phyloP scores from a whole-genome alignment of 2,329 filamentous ascomycete species.

The Talaromyces atroroseus region DNA sequence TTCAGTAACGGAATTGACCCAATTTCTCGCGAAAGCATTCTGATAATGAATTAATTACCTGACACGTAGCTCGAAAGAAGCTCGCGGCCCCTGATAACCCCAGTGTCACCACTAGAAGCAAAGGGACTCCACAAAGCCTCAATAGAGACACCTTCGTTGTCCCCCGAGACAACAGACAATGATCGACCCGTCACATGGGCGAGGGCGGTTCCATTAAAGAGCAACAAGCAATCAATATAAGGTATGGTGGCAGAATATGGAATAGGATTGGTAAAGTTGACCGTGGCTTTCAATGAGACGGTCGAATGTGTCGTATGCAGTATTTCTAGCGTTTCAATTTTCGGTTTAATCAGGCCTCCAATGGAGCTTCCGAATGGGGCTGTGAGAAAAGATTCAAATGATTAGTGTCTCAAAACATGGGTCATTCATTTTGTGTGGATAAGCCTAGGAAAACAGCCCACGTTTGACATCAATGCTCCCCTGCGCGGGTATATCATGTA shows the following conservation, averaged over 20 bases:
- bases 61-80: constrained; percentile 83
- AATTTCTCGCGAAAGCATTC: neutral
- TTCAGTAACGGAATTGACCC: neutral
- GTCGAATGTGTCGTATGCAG: constrained; percentile 66
- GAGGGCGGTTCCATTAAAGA: constrained; percentile 67
- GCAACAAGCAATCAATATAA: constrained; percentile 68
- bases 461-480: constrained; percentile 87
- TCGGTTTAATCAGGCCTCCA: constrained; percentile 51
- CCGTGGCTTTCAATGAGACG: constrained; percentile 62
- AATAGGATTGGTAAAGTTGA: constrained; percentile 89
- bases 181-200: constrained; percentile 67
- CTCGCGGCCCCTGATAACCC: constrained; percentile 59
- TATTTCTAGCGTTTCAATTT: constrained; percentile 66
- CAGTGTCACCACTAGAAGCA: constrained; percentile 56
- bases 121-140: constrained; percentile 70
- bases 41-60: constrained; percentile 37
- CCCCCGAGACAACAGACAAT: constrained; percentile 59
- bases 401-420: constrained; percentile 6
- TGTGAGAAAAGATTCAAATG: constrained; percentile 26
- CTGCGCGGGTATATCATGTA: constrained; percentile 77
- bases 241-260: constrained; percentile 79
- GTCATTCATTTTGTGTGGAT: neutral
- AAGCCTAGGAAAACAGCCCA: constrained; percentile 54
- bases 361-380: constrained; percentile 54
- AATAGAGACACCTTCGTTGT: constrained; percentile 65